Evolutionary conservation across 2,329 filamentous ascomycete genomes (phyloP), one percentile per base, ranked within the genome.

Genomic region (Cladosporium sp.): DNA sequence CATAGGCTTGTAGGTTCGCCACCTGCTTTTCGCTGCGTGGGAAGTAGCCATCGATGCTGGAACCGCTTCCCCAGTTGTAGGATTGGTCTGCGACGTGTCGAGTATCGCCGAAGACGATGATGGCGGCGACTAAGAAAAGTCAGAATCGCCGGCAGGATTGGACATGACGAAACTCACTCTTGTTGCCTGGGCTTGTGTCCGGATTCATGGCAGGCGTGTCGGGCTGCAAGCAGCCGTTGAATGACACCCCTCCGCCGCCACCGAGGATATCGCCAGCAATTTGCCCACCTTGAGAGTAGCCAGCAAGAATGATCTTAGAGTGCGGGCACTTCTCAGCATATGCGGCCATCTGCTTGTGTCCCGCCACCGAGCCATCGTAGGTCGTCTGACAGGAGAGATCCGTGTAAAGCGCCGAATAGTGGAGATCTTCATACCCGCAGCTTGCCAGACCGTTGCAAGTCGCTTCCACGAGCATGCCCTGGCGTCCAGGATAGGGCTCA

Each of bases 401-500:
- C 14, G 67, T 69, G 50, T 65, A 67, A 0, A 68, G 53, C 16
- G 65, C 65, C 33, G 65, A 66, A 53, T 40, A 70, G 65, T 55
- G 46, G 46, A 80, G 74, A 67, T 80, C 67, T 66, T 75, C 72
- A 44, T 76, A 76, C 61, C 74, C 73, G 62, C 75, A 77, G 56
- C 68, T 70, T 5, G 64, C 37, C 16, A 76, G 68, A 6, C 71
- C 73, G 29, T 69, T 62, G 67, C 75, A 77, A 50, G 76, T 73
- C 33, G 74, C 74, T 53, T 71, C 67, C 7, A 77, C 70, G 10
- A 78, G 71, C 57, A 69, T 71, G 46, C 69, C 70, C 66, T 77
- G 75, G 1, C 76, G 76, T 3, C 77, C 76, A 1, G 76, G 77
- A 58, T 78, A 78, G 1, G 73, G 73, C 69, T 78, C 77, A 65